These are phyloP conservation scores for Lathyrus aphaca DNA, from an alignment of 306 rosid genomes.

Conservation along the genomic window DNA sequence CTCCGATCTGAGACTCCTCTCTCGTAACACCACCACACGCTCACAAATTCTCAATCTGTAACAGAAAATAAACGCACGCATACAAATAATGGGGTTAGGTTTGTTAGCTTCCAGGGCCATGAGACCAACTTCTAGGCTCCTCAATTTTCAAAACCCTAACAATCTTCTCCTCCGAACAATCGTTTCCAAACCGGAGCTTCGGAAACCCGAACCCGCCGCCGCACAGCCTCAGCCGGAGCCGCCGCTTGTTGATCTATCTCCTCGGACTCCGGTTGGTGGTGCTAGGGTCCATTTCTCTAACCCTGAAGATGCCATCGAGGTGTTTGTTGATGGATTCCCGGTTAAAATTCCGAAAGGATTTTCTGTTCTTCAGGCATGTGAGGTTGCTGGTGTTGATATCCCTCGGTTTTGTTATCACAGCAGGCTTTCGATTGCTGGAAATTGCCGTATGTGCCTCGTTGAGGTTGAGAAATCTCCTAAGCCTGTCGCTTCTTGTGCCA, in stretches of 20 bases:
- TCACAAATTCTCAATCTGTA: not conserved
- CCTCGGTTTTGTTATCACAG: constrained; percentile 95
- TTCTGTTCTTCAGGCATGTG: constrained; percentile 95
- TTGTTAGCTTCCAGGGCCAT: constrained; percentile 73
- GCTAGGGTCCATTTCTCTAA: constrained; percentile 77
- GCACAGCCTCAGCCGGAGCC: constrained; percentile 56
- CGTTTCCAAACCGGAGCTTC: constrained; percentile 77
- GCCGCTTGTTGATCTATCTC: constrained; percentile 54
- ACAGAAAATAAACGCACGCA: not conserved
- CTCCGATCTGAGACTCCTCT: constrained; percentile 36
- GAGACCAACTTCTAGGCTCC: constrained; percentile 65
- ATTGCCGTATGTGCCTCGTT: constrained; percentile 98
- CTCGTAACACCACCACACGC: not conserved
- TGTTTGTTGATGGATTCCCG: constrained; percentile 87
- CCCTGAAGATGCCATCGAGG: constrained; percentile 92
- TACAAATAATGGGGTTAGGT: constrained; percentile 71
- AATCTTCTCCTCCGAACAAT: constrained; percentile 60
- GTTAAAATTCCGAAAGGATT: constrained; percentile 95
- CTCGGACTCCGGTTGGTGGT: constrained; percentile 69
- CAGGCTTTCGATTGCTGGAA: constrained; percentile 88
- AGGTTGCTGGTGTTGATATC: constrained; percentile 91
- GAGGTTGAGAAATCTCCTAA: constrained; percentile 99
- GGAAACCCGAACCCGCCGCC: constrained; percentile 68
- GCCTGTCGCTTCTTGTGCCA: constrained; percentile 99
- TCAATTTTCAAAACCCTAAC: constrained; percentile 53